These are phyloP conservation scores for Drosera spatulata DNA, from an alignment of 179 eudicot species.

Conservation along the genomic window DNA sequence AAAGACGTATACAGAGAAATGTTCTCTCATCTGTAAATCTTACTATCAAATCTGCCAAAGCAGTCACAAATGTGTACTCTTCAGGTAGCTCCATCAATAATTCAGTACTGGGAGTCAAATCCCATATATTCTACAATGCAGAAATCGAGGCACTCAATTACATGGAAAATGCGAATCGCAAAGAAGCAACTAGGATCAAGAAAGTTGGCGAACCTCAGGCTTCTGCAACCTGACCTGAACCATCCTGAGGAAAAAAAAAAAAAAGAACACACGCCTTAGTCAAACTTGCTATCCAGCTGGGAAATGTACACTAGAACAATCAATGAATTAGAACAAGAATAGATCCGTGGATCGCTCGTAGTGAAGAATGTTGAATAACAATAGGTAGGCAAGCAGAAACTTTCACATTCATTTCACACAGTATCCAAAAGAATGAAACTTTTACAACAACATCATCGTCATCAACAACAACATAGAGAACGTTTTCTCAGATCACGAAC, in stretches of 20 bases:
- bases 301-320: neutral
- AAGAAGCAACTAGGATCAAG: neutral
- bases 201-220: slow-evolving; percentile 35
- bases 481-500: too few relatives aligned
- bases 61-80: slow-evolving; percentile 66
- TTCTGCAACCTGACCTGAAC: slow-evolving; percentile 24
- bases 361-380: too few relatives aligned
- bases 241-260: slow-evolving; percentile 29
- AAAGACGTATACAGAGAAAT: neutral
- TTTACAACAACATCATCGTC: too few relatives aligned
- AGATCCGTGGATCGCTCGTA: too few relatives aligned
- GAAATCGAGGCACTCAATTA: neutral
- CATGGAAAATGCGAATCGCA: neutral
- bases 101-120: slow-evolving; percentile 68
- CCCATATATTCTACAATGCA: slow-evolving; percentile 64
- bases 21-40: slow-evolving; percentile 8
- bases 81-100: slow-evolving; percentile 57
- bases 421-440: too few relatives aligned
- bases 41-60: slow-evolving; percentile 70
- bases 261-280: neutral
- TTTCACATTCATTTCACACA: too few relatives aligned
- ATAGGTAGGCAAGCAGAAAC: too few relatives aligned
- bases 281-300: neutral
- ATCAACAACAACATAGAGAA: too few relatives aligned
- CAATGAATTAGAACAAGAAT: too few relatives aligned